phyloP scores from a whole-genome alignment of 192 early-diverging fungal genomes.

The Pilaira anomala region DNA sequence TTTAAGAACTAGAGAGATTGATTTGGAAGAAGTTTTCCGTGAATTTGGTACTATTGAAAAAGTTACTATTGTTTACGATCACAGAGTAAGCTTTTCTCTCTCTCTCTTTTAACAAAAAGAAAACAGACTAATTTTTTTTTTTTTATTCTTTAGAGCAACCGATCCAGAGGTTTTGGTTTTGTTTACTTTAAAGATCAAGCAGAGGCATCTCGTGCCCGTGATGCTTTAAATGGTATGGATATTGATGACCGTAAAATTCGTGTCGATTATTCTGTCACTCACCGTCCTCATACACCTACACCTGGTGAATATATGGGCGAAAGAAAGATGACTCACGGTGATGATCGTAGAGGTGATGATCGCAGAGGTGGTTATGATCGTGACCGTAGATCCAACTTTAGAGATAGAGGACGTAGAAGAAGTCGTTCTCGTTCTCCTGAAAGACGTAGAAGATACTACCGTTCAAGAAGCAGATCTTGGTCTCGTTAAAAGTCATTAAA shows the following conservation, averaged over 20 bases:
- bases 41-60: constrained; percentile 56
- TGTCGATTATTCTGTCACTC: constrained; percentile 60
- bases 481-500: constrained; percentile 30
- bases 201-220: constrained; percentile 51
- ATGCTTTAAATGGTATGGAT: constrained; percentile 61
- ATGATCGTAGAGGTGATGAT: constrained; percentile 13
- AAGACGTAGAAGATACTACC: constrained; percentile 32
- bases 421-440: constrained; percentile 38
- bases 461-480: constrained; percentile 35
- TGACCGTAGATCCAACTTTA: constrained; percentile 32
- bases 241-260: constrained; percentile 58
- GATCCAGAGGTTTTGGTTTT: constrained; percentile 72
- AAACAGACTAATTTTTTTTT: background rate
- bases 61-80: constrained; percentile 61
- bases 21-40: constrained; percentile 62
- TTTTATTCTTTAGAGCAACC: constrained; percentile 40
- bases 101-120: background rate
- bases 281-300: constrained; percentile 62
- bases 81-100: constrained; percentile 36
- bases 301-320: constrained; percentile 73
- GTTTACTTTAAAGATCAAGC: constrained; percentile 52
- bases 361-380: constrained; percentile 37
- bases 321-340: constrained; percentile 26
- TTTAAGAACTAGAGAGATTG: constrained; percentile 52
- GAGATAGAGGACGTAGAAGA: constrained; percentile 22